Evolutionary conservation across 1,284 basidiomycete genomes (phyloP).

Genomic region (Malassezia globosa): DNA sequence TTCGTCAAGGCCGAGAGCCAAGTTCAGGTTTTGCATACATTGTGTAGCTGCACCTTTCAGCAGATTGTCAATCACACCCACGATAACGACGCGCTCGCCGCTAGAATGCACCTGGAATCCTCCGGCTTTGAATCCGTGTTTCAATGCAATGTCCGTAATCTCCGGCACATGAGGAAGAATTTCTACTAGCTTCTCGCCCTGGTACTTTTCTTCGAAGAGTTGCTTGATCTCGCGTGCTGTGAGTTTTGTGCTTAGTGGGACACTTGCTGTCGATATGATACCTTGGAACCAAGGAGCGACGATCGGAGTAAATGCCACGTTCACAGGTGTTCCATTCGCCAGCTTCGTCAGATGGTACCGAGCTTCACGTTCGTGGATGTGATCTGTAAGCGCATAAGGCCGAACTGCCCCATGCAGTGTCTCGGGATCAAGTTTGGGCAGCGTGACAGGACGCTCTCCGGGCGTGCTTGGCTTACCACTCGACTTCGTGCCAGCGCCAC

Average conservation of each 20-base stretch:
- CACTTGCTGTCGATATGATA: conserved; percentile 73
- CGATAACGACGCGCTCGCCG: conserved; percentile 78
- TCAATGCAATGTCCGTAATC: conserved; percentile 63
- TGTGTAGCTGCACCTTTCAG: conserved; percentile 96
- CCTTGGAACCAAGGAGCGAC: conserved; percentile 95
- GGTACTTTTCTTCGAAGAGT: conserved; percentile 71
- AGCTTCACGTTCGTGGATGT: conserved; percentile 96
- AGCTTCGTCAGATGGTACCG: conserved; percentile 66
- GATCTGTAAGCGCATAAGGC: conserved; percentile 84
- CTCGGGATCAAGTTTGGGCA: conserved; percentile 70
- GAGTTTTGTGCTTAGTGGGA: conserved; percentile 61
- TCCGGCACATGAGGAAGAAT: conserved; percentile 63
- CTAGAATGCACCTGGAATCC: conserved; percentile 85
- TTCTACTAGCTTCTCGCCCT: conserved; percentile 60
- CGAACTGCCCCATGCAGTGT: conserved; percentile 65
- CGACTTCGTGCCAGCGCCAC: conserved; percentile 79
- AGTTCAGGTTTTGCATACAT: conserved; percentile 88
- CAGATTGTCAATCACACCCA: conserved; percentile 68
- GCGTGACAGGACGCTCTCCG: conserved; percentile 49
- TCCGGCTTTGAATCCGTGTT: conserved; percentile 80
- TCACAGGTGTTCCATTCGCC: conserved; percentile 48
- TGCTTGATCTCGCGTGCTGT: conserved; percentile 61
- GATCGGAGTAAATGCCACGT: conserved; percentile 73
- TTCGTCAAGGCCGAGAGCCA: conserved; percentile 85
- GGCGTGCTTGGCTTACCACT: conserved; percentile 15